These are phyloP conservation scores for Globisporangium radiosum DNA, from an alignment of 352 stramenopile species.

Conservation along the genomic window DNA sequence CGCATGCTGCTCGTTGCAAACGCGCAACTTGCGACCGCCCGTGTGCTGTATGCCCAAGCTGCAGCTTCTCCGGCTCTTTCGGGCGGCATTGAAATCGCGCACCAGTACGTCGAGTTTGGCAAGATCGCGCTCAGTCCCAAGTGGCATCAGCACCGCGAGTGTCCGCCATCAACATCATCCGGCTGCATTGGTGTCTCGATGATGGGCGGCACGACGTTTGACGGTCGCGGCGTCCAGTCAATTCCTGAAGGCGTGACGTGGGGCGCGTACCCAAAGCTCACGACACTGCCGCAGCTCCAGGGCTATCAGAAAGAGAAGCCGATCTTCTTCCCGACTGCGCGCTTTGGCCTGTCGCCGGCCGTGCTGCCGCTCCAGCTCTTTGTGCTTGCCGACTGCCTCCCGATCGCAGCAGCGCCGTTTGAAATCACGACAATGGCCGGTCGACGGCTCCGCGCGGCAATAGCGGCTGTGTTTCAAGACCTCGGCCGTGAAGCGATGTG, in stretches of 20 bases:
- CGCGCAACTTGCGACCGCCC: constrained; percentile 58
- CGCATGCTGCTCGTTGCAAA: constrained; percentile 75
- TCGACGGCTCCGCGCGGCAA: constrained; percentile 39
- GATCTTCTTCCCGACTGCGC: constrained; percentile 70
- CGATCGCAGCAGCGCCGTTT: constrained; percentile 72
- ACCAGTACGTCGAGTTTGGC: constrained; percentile 79
- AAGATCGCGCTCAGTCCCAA: constrained; percentile 48
- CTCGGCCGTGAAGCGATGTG: constrained; percentile 8
- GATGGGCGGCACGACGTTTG: constrained; percentile 74
- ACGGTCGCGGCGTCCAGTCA: constrained; percentile 50
- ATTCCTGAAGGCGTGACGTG: constrained; percentile 68
- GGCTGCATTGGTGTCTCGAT: constrained; percentile 82
- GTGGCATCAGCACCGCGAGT: constrained; percentile 71
- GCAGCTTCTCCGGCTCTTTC: constrained; percentile 23
- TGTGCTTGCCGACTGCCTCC: constrained; percentile 41
- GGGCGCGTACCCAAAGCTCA: constrained; percentile 64
- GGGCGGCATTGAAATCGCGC: constrained; percentile 39
- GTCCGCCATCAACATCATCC: constrained; percentile 54
- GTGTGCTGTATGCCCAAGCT: constrained; percentile 49
- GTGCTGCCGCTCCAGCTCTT: constrained; percentile 73
- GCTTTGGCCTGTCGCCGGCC: constrained; percentile 64
- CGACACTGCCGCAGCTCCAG: constrained; percentile 69
- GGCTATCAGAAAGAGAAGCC: constrained; percentile 72
- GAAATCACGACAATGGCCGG: constrained; percentile 84
- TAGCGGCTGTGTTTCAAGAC: constrained; percentile 25